Evolutionary conservation across 495 filamentous ascomycete species (phyloP), one percentile per base, ranked within the genome.

Genomic region (Aspergillus bertholletiae): DNA sequence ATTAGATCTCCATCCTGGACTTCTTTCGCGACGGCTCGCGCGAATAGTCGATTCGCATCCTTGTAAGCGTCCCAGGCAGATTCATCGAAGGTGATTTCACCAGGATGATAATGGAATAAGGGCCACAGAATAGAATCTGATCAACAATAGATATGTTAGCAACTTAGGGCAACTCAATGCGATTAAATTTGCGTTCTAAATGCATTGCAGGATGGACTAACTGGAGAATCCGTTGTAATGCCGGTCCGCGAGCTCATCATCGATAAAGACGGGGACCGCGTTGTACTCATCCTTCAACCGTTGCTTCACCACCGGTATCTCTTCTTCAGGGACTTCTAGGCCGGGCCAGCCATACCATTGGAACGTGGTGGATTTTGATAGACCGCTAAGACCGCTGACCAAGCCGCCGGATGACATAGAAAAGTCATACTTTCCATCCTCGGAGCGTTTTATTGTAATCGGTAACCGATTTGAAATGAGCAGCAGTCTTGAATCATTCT

Each of bases 311-410:
- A 74, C 74, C 11, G 74, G 77, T 8, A 82, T 73, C 60, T 93
- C 89, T 20, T 73, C 78, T 51, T 90, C 87, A 41, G 88, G 88
- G 24, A 92, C 80, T 63, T 96, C 89, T 52, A 96, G 66, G 26
- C 93, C 93, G 7, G 93, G 92, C 94, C 94, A 98, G 54, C 93
- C 93, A 69, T 96, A 97, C 93, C 94, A 98, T 67, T 90, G 86
- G 74, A 96, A 97, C 40, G 85, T 93, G 11, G 90, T 96, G 7
- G 88, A 84, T 69, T 96, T 96, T 58, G 89, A 88, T 58, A 98
- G 72, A 18, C 93, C 94, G 57, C 87, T 91, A 49, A 98, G 70
- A 1, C 92, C 94, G 34, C 88, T 96, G 49, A 98, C 92, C 34
- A 98, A 80, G 13, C 93, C 93, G 51, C 93, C 93, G 7, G 93